Percentiles rank a stretch among this genome's conserved stretches.
Conservation (phyloP, 768 basidiomycete species). For the Leccinum subgranulosum region DNA sequence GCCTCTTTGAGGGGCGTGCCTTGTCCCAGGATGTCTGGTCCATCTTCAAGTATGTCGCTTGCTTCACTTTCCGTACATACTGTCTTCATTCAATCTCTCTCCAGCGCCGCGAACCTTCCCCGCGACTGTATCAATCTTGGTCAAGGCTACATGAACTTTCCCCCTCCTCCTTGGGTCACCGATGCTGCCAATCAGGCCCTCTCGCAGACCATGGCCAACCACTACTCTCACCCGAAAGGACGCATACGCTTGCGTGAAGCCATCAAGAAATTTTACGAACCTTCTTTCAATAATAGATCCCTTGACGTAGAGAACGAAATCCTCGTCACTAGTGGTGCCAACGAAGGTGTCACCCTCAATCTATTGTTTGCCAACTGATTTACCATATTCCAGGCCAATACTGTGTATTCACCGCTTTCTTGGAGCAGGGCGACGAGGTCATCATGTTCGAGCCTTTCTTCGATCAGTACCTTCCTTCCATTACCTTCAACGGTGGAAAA, state of each 20-base stretch:
- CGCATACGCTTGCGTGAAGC: constrained; percentile 85
- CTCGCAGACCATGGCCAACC: constrained; percentile 60
- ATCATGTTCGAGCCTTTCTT: constrained; percentile 99
- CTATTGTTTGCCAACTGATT: neutral
- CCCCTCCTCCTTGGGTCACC: constrained; percentile 77
- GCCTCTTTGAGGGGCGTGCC: constrained; percentile 72
- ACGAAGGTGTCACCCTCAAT: constrained; percentile 64
- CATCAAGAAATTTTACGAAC: constrained; percentile 74
- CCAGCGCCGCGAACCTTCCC: constrained; percentile 84
- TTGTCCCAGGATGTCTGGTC: constrained; percentile 87
- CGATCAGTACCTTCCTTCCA: constrained; percentile 91
- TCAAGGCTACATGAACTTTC: constrained; percentile 92
- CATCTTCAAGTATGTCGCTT: constrained; percentile 66
- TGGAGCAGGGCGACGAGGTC: constrained; percentile 92
- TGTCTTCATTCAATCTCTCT: constrained; percentile 2
- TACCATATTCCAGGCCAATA: constrained; percentile 63
- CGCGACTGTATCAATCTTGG: constrained; percentile 94
- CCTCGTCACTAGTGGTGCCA: constrained; percentile 93
- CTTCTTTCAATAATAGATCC: constrained; percentile 59
- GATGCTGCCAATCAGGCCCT: constrained; percentile 73
- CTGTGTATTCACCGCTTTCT: constrained; percentile 87
- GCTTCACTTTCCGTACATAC: neutral
- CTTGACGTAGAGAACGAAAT: constrained; percentile 87
- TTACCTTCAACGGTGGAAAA: constrained; percentile 90
- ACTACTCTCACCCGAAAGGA: constrained; percentile 91